Conservation (phyloP, 78 protist genomes). For the Dictyostelium intermedium region DNA sequence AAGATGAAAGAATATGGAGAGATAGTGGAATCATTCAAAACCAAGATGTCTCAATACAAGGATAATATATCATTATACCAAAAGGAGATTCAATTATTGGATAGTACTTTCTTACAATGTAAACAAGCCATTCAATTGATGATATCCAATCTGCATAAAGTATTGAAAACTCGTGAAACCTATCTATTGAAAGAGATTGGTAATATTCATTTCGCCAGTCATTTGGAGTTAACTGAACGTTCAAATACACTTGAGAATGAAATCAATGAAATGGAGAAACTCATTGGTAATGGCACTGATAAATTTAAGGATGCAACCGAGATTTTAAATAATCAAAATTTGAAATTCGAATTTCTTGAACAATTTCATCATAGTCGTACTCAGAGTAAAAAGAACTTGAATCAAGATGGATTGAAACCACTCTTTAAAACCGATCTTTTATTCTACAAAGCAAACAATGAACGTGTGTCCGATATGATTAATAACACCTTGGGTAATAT, state of each 20-base stretch:
- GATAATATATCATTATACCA: constrained; percentile 1
- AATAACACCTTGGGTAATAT: neutral
- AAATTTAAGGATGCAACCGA: neutral
- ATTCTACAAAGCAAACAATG: constrained; percentile 18
- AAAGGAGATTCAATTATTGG: constrained; percentile 4
- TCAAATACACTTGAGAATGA: neutral
- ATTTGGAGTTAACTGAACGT: neutral
- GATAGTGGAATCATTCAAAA: neutral
- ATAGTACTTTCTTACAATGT: constrained; percentile 15
- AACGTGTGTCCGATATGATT: neutral
- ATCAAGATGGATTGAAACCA: neutral
- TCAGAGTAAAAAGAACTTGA: constrained; percentile 1
- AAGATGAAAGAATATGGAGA: neutral
- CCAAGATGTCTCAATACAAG: neutral
- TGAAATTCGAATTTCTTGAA: constrained; percentile 22
- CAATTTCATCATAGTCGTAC: constrained; percentile 19
- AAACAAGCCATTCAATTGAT: constrained; percentile 3
- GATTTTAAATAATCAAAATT: neutral
- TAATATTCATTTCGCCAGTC: neutral
- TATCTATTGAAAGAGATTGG: constrained; percentile 1
- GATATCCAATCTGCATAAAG: constrained; percentile 1
- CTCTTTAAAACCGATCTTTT: neutral
- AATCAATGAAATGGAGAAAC: constrained; percentile 12
- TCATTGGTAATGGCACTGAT: neutral
- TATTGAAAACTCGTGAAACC: neutral